Conservation (phyloP, 768 basidiomycete species). For the Collybiopsis confluens region DNA sequence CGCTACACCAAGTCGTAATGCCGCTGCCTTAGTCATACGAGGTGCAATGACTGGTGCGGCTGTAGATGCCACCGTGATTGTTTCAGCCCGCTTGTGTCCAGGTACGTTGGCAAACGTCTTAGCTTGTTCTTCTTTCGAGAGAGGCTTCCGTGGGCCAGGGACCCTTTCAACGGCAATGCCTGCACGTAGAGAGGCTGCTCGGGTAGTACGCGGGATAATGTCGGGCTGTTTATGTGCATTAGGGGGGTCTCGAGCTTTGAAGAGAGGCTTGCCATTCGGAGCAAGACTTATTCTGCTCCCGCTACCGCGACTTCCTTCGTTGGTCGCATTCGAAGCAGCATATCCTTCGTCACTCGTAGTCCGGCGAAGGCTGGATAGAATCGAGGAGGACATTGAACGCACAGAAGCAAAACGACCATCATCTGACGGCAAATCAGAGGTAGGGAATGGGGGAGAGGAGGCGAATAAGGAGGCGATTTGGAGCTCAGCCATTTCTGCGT, state of each 20-base stretch:
- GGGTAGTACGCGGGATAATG: slow-evolving; percentile 74
- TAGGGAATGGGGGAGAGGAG: slow-evolving; percentile 78
- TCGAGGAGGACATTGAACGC: slow-evolving; percentile 43
- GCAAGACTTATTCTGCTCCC: slow-evolving; percentile 29
- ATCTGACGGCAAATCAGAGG: slow-evolving; percentile 54
- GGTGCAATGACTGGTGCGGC: slow-evolving; percentile 69
- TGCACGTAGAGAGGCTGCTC: slow-evolving; percentile 68
- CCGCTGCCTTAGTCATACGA: slow-evolving; percentile 71
- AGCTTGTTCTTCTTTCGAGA: slow-evolving; percentile 56
- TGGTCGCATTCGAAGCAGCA: slow-evolving; percentile 38
- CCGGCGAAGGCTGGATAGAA: slow-evolving; percentile 39
- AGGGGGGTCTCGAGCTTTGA: slow-evolving; percentile 69
- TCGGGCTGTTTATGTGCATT: slow-evolving; percentile 56
- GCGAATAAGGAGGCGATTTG: slow-evolving; percentile 77
- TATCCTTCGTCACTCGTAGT: slow-evolving; percentile 39
- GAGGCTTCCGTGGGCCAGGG: slow-evolving; percentile 43
- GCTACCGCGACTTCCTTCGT: slow-evolving; percentile 39
- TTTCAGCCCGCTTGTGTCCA: slow-evolving; percentile 70
- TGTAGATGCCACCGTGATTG: slow-evolving; percentile 70
- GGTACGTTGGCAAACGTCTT: slow-evolving; percentile 76
- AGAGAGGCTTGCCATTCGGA: slow-evolving; percentile 43
- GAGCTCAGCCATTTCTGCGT: slow-evolving; percentile 65
- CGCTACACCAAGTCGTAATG: slow-evolving; percentile 58
- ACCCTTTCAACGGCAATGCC: slow-evolving; percentile 47
- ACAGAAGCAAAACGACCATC: slow-evolving; percentile 31